Evolutionary conservation across 805 yeast species (phyloP).

Genomic region (Metschnikowia lachancei): DNA sequence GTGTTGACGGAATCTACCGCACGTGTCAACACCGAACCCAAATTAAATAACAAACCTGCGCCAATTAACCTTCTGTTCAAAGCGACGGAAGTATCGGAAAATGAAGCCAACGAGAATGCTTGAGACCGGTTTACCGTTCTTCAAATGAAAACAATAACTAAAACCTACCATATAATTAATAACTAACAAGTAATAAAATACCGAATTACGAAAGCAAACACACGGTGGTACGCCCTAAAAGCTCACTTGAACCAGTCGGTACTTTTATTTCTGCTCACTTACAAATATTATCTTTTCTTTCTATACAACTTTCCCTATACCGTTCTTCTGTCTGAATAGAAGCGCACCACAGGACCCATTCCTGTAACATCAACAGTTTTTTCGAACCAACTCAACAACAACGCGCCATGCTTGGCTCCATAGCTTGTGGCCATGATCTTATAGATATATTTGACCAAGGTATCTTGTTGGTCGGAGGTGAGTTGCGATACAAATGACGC

Average conservation of each 20-base stretch:
- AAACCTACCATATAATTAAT: too few species aligned
- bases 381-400: conserved; percentile 87
- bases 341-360: conserved; percentile 84
- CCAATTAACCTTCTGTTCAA: background rate
- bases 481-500: conserved; percentile 57
- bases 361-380: conserved; percentile 83
- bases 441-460: conserved; percentile 78
- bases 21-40: background rate
- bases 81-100: background rate
- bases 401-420: conserved; percentile 84
- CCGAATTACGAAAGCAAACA: too few species aligned
- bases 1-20: conserved; percentile 11
- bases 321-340: conserved; percentile 79
- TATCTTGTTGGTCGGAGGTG: conserved; percentile 64
- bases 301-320: conserved; percentile 47
- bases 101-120: background rate
- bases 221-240: too few species aligned
- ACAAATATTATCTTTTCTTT: too few species aligned
- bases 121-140: background rate
- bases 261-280: too few species aligned
- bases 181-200: too few species aligned
- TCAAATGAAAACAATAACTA: too few species aligned
- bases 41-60: background rate
- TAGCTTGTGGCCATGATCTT: conserved; percentile 75
- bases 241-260: too few species aligned